Percentiles rank a stretch among this genome's conserved stretches.
These are phyloP conservation scores for Onygenales sp. DNA, from an alignment of 2,329 filamentous ascomycete genomes.

Conservation along the genomic window DNA sequence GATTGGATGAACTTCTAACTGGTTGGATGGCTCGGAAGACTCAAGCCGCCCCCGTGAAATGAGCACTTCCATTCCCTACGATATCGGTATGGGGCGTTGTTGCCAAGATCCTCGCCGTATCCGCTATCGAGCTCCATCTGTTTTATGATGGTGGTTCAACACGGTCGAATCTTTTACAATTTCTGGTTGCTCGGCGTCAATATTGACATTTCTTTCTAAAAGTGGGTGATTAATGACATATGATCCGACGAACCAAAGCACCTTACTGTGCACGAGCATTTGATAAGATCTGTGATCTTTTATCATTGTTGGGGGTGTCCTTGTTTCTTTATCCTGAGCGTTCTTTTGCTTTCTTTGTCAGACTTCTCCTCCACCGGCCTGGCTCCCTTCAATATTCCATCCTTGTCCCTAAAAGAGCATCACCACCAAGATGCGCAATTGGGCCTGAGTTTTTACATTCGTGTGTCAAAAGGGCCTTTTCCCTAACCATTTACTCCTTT, in stretches of 20 bases:
- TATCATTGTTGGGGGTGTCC: background rate
- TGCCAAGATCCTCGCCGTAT: too few species aligned
- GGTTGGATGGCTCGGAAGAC: conserved; percentile 56
- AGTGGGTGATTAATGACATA: background rate
- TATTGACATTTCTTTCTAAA: background rate
- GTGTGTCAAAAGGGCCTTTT: background rate
- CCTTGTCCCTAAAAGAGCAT: background rate
- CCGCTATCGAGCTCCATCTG: too few species aligned
- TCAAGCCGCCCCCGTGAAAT: conserved; percentile 1
- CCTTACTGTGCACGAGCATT: background rate
- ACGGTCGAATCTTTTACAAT: background rate
- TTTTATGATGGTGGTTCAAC: too few species aligned
- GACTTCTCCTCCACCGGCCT: background rate
- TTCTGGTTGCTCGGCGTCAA: background rate
- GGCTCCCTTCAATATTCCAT: background rate
- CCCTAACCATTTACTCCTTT: background rate
- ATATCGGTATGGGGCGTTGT: too few species aligned
- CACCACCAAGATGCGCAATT: background rate
- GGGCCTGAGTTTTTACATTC: background rate
- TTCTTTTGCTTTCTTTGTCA: background rate
- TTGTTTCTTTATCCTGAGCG: background rate
- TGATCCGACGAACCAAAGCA: background rate
- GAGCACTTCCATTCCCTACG: background rate
- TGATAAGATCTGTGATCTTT: conserved; percentile 1
- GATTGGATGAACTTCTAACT: conserved; percentile 79